Percentiles rank a stretch among this genome's conserved stretches.
phyloP scores from a whole-genome alignment of 805 yeast genomes.

The Starmerella stellata region DNA sequence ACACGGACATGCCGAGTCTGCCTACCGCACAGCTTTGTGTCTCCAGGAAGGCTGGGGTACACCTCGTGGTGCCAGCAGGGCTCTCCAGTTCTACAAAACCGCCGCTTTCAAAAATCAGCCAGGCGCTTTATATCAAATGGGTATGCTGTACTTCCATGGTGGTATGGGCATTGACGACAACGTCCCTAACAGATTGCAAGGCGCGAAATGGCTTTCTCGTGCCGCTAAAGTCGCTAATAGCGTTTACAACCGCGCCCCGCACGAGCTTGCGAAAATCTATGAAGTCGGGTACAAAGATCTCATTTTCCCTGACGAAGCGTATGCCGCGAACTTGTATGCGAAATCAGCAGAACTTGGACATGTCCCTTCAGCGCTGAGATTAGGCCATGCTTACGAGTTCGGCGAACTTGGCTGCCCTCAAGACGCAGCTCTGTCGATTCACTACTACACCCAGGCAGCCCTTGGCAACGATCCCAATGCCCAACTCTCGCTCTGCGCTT shows the following conservation, averaged over 20 bases:
- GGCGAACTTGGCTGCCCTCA: conserved; percentile 52
- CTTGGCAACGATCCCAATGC: conserved; percentile 70
- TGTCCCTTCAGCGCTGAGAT: conserved; percentile 53
- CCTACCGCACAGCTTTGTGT: conserved; percentile 79
- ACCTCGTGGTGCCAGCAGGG: conserved; percentile 69
- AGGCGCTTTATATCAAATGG: conserved; percentile 90
- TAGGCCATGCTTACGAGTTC: conserved; percentile 71
- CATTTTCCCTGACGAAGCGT: conserved; percentile 61
- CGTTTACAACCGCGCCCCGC: conserved; percentile 82
- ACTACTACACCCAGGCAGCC: conserved; percentile 85
- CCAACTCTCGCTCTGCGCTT: conserved; percentile 88
- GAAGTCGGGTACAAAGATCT: conserved; percentile 73
- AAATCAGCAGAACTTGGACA: conserved; percentile 83
- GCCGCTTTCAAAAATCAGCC: conserved; percentile 89
- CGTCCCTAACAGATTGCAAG: conserved; percentile 56
- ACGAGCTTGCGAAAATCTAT: conserved; percentile 71
- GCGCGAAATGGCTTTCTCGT: conserved; percentile 81
- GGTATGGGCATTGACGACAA: conserved; percentile 61
- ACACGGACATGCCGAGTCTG: conserved; percentile 79
- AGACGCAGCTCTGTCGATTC: conserved; percentile 70
- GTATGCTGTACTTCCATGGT: conserved; percentile 67
- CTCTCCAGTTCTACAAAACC: conserved; percentile 60
- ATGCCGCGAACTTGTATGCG: conserved; percentile 70
- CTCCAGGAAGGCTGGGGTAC: conserved; percentile 90
- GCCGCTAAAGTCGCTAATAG: conserved; percentile 74